A percentile compares a stretch with the other conserved stretches of the same genome.
Evolutionary conservation across 2,329 filamentous ascomycete species (phyloP).

Genomic region (Dothistroma septosporum): DNA sequence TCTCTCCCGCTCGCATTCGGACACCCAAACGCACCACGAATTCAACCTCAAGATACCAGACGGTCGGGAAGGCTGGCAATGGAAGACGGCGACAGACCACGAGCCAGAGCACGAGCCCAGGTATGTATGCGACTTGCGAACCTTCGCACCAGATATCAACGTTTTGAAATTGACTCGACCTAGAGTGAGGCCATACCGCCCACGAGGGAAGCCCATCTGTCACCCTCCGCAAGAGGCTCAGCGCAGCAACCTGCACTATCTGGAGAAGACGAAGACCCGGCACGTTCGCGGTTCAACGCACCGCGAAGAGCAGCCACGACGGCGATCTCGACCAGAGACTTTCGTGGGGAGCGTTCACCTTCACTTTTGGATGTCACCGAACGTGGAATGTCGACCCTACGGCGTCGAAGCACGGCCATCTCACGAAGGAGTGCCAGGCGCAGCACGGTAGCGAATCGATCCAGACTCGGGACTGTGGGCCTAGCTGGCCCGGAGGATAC

Average conservation of each 20-base stretch:
- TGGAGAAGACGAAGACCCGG: constrained; percentile 2
- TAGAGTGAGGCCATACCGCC: constrained; percentile 12
- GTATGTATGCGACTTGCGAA: background rate
- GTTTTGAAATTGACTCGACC: background rate
- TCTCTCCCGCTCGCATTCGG: too few species aligned
- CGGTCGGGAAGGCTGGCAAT: background rate
- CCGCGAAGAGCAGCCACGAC: constrained; percentile 16
- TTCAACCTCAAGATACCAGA: too few species aligned
- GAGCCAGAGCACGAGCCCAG: constrained; percentile 8
- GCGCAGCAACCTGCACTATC: constrained; percentile 1
- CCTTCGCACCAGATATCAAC: background rate
- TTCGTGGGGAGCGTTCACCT: background rate
- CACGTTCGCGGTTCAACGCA: constrained; percentile 6
- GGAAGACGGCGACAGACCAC: background rate
- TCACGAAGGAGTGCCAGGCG: constrained; percentile 13
- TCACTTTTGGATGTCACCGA: constrained; percentile 9
- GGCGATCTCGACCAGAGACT: constrained; percentile 6
- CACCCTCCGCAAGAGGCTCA: constrained; percentile 1
- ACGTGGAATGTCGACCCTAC: constrained; percentile 7
- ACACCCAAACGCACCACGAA: too few species aligned
- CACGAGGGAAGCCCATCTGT: constrained; percentile 3
- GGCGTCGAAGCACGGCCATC: constrained; percentile 16
- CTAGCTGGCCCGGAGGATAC: constrained; percentile 22
- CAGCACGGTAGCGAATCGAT: constrained; percentile 16
- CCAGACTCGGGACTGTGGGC: constrained; percentile 14